Base-by-base conservation (phyloP, 768 basidiomycete species). In the Lactarius psammicola region DNA sequence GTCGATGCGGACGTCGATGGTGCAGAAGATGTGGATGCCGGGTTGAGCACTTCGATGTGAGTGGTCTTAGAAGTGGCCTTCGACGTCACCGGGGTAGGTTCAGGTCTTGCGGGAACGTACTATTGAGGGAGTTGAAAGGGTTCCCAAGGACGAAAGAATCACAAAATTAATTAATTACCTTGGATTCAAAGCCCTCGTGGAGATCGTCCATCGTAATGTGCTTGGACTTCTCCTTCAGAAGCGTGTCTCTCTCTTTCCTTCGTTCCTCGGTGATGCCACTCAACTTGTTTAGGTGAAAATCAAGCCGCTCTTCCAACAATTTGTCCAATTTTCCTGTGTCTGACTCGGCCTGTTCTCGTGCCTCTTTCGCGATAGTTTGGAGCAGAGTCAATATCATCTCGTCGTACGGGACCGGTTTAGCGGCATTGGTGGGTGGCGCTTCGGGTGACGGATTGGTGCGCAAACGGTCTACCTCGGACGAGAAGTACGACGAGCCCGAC, bases 151-250 rank as follows among this genome's bases (percentile, higher is more conserved):
- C 4, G 30, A 33, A 28, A 38, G 11, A 56, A 53, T 2, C 36
- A 54, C 42, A 38, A 28, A 28, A 26, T 42, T 17, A 23, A 8
- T 20, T 23, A 76, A 74, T 30, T 70, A 90, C 92, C 79, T 88
- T 87, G 72, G 81, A 89, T 17, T 86, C 85, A 74, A 89, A 99
- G 2, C 95, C 96, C 10, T 95, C 93, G 69, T 92, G 88, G 23
- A 98, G 81, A 78, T 97, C 95, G 0, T 98, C 97, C 71, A 85
- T 90, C 6, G 97, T 99, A 72, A 98, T 98, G 76, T 93, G 91
- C 77, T 90, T 95, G 76, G 86, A 85, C 78, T 89, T 87, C 76
- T 98, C 95, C 56, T 76, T 76, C 70, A 86, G 76, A 74, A 95
- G 90, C 36, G 70, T 75, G 51, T 81, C 82, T 55, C 92, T 78